Percentiles rank a stretch among this genome's conserved stretches.
Evolutionary conservation across 192 early-diverging fungal species (phyloP).

Genomic region (Nowakowskiella sp.): DNA sequence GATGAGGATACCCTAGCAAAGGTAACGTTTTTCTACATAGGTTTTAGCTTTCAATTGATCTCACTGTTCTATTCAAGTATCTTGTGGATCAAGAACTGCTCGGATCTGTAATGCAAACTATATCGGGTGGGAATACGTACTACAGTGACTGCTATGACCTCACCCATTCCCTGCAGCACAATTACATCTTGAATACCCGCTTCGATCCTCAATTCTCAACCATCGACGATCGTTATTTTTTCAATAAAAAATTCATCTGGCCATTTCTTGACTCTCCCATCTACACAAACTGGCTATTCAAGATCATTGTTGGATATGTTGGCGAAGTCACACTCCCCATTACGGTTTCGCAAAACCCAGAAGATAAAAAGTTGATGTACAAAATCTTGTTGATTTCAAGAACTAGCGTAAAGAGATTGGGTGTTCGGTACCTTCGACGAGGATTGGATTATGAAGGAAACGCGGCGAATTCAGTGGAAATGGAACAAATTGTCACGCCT

Average conservation of each 20-base stretch:
- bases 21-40: conserved; percentile 2
- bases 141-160: conserved; percentile 45
- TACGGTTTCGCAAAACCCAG: background rate
- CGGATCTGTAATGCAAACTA: conserved; percentile 24
- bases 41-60: background rate
- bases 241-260: conserved; percentile 32
- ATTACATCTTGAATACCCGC: conserved; percentile 22
- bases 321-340: conserved; percentile 22
- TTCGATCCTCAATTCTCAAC: conserved; percentile 13
- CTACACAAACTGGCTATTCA: conserved; percentile 27
- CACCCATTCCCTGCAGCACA: conserved; percentile 51
- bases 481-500: conserved; percentile 52
- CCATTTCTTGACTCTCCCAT: conserved; percentile 19
- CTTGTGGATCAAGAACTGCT: conserved; percentile 33
- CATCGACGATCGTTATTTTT: conserved; percentile 47
- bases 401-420: conserved; percentile 33
- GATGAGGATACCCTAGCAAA: conserved; percentile 25
- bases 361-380: conserved; percentile 16
- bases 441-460: conserved; percentile 46
- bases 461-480: conserved; percentile 48
- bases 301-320: conserved; percentile 39
- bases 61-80: conserved; percentile 18
- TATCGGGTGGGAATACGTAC: conserved; percentile 42
- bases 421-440: conserved; percentile 44
- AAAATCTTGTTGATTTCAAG: conserved; percentile 39